phyloP scores from a whole-genome alignment of 2,329 filamentous ascomycete species.

The Botrytis cinerea region DNA sequence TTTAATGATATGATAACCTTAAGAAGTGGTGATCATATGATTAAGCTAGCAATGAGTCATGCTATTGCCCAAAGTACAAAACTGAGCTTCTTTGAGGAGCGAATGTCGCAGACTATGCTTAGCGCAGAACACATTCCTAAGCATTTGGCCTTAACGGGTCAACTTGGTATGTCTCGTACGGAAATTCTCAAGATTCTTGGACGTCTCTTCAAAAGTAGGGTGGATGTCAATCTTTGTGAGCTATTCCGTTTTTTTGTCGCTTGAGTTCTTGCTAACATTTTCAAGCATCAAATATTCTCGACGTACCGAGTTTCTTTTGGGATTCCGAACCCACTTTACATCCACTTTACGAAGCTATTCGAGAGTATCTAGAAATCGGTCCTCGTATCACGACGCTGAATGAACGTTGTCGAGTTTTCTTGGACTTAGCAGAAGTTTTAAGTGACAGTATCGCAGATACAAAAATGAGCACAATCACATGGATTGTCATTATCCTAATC shows the following conservation, averaged over 20 bases:
- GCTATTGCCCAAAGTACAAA: slow-evolving; percentile 98
- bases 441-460: slow-evolving; percentile 89
- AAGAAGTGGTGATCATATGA: slow-evolving; percentile 95
- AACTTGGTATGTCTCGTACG: slow-evolving; percentile 85
- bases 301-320: slow-evolving; percentile 98
- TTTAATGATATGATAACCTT: slow-evolving; percentile 99
- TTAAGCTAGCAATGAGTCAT: slow-evolving; percentile 96
- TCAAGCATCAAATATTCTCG: slow-evolving; percentile 87
- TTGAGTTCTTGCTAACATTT: slow-evolving; percentile 30
- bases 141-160: slow-evolving; percentile 81
- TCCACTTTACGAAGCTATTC: slow-evolving; percentile 89
- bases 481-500: slow-evolving; percentile 97
- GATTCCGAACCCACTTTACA: slow-evolving; percentile 93
- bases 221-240: slow-evolving; percentile 97
- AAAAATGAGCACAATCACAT: slow-evolving; percentile 95
- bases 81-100: slow-evolving; percentile 91
- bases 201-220: slow-evolving; percentile 85
- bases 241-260: slow-evolving; percentile 28
- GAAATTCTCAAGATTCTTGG: slow-evolving; percentile 94
- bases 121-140: slow-evolving; percentile 92
- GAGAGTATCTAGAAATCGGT: slow-evolving; percentile 97
- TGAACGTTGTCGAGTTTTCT: slow-evolving; percentile 92
- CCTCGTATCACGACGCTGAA: slow-evolving; percentile 95
- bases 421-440: slow-evolving; percentile 93
- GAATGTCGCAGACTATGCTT: slow-evolving; percentile 91